These are phyloP conservation scores for Apiospora pterosperma DNA, from an alignment of 2,329 filamentous ascomycete species.

Conservation along the genomic window DNA sequence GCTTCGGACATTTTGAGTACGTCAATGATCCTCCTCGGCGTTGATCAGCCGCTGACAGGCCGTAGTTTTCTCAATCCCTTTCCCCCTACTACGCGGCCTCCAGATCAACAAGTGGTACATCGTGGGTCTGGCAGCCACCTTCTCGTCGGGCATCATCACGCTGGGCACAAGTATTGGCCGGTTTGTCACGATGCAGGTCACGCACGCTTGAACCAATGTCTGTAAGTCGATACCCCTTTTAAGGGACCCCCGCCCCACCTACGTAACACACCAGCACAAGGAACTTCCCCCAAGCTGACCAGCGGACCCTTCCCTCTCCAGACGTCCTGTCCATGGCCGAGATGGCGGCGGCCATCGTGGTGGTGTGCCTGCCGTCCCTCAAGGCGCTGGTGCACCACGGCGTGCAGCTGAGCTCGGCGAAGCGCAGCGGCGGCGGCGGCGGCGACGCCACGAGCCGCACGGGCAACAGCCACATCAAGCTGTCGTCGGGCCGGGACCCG, in stretches of 20 bases:
- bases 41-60: not conserved
- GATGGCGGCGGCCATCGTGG: not conserved
- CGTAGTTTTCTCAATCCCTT: not conserved
- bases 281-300: not conserved
- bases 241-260: not conserved
- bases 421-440: not conserved
- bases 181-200: constrained; percentile 1
- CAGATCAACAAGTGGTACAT: not conserved
- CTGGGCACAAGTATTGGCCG: not conserved
- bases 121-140: not conserved
- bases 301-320: not conserved
- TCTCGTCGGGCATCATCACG: not conserved
- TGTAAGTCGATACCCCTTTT: not conserved
- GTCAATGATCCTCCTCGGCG: not conserved
- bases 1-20: not conserved
- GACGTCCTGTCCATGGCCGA: constrained; percentile 3
- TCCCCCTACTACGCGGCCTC: not conserved
- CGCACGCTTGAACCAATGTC: constrained; percentile 2
- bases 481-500: not conserved
- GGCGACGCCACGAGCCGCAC: not conserved
- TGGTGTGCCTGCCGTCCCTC: not conserved
- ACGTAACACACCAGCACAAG: not conserved
- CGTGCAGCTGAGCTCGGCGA: not conserved
- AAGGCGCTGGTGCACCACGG: constrained; percentile 1
- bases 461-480: not conserved